Evolutionary conservation across 139 green algal genomes (phyloP).

Genomic region (Chlamydomonas asymmetrica): DNA sequence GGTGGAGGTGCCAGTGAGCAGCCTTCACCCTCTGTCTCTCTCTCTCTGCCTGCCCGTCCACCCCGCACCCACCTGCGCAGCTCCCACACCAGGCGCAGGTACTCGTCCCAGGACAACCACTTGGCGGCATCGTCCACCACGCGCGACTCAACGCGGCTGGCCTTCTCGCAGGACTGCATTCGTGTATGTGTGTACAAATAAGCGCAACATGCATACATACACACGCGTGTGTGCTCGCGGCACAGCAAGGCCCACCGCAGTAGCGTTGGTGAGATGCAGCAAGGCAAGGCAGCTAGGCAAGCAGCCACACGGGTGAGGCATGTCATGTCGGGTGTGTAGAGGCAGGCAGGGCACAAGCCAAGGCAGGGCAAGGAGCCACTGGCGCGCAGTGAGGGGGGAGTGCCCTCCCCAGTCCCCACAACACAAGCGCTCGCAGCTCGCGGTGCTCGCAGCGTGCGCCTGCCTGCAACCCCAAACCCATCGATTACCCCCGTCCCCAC

Average conservation of each 20-base stretch:
- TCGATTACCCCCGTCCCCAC: no score
- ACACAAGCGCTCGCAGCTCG: no score
- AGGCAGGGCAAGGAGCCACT: no score
- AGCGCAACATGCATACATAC: not conserved
- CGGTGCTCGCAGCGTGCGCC: no score
- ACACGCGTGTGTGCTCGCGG: not conserved
- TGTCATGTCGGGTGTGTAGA: not conserved
- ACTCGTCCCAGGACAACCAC: conserved; percentile 75
- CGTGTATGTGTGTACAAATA: not conserved
- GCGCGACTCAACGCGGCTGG: not conserved
- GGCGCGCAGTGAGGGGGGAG: no score
- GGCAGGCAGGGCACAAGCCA: no score
- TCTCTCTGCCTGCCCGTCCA: no score
- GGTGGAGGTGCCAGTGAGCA: no score
- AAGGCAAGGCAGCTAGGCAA: not conserved
- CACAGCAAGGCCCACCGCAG: not conserved
- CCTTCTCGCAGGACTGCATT: no score
- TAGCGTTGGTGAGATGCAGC: not conserved
- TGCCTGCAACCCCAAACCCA: no score
- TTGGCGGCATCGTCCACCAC: conserved; percentile 50
- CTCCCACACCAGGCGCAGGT: conserved; percentile 47
- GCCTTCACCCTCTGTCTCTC: no score
- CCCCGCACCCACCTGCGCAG: conserved; percentile 35
- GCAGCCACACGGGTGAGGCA: not conserved
- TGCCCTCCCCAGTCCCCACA: no score